phyloP scores from a whole-genome alignment of 768 basidiomycete species.

The Amanita thiersii region DNA sequence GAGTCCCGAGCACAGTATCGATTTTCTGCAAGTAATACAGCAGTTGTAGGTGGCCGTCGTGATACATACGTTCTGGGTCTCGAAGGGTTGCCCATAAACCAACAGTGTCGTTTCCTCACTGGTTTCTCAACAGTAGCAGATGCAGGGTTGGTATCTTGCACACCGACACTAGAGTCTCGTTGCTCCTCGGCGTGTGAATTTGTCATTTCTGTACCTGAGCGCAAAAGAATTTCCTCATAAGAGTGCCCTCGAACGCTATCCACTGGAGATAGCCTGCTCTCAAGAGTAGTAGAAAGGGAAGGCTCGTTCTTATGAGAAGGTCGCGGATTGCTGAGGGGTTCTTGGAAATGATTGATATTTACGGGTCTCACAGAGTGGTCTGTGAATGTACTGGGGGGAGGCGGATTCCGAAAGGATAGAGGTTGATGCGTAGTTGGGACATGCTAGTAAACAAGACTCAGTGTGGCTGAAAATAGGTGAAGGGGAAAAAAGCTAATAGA shows the following conservation, averaged over 20 bases:
- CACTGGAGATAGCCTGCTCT: conserved; percentile 11
- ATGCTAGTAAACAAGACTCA: neutral
- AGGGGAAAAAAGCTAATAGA: no score
- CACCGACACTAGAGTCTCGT: neutral
- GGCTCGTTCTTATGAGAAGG: conserved; percentile 1
- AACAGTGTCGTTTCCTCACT: no score
- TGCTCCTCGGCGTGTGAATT: neutral
- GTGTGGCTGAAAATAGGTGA: no score
- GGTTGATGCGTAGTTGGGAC: neutral
- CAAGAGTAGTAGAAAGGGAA: conserved; percentile 8
- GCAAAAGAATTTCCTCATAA: conserved; percentile 27
- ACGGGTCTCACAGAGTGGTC: neutral
- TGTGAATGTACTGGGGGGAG: neutral
- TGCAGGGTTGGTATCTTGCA: conserved; percentile 1
- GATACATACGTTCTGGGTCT: conserved; percentile 16
- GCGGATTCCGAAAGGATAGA: neutral
- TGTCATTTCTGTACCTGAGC: neutral
- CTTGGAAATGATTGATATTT: neutral
- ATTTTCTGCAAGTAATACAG: conserved; percentile 50
- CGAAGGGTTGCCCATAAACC: no score
- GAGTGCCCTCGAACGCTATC: conserved; percentile 33
- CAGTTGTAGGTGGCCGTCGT: conserved; percentile 26
- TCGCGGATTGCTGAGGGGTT: neutral
- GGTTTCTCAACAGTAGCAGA: neutral
- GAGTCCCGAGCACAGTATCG: conserved; percentile 60